phyloP scores from a whole-genome alignment of 2,329 filamentous ascomycete species.

The Aspergillus pseudoterreus region DNA sequence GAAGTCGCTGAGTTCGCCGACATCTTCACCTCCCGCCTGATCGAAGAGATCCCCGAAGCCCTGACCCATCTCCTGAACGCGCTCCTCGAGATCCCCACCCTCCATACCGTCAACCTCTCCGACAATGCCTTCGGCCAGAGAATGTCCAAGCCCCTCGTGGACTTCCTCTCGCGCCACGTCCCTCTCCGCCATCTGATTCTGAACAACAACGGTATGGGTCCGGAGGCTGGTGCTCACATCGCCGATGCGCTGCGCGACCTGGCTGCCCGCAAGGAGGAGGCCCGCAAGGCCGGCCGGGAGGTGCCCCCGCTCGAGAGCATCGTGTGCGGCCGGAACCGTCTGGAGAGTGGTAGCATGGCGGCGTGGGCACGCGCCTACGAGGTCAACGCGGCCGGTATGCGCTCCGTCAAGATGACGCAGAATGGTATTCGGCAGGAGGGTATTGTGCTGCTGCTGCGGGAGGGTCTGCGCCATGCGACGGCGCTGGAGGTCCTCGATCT shows the following conservation, averaged over 20 bases:
- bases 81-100: conserved; percentile 77
- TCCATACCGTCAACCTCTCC: conserved; percentile 90
- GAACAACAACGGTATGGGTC: conserved; percentile 97
- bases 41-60: conserved; percentile 89
- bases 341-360: conserved; percentile 94
- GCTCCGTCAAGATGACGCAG: conserved; percentile 93
- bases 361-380: conserved; percentile 88
- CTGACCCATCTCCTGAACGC: conserved; percentile 81
- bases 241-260: conserved; percentile 82
- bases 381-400: conserved; percentile 72
- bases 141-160: conserved; percentile 86
- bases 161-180: conserved; percentile 82
- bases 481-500: conserved; percentile 76
- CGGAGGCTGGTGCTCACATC: conserved; percentile 82
- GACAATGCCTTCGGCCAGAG: conserved; percentile 98
- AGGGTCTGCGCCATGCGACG: conserved; percentile 70
- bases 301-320: conserved; percentile 91
- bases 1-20: conserved; percentile 86
- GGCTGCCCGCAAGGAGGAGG: conserved; percentile 77
- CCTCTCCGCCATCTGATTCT: conserved; percentile 92
- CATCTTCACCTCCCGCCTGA: conserved; percentile 92
- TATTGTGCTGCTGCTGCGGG: conserved; percentile 72
- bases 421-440: conserved; percentile 96
- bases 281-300: conserved; percentile 57
- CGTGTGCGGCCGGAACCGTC: conserved; percentile 89